Conservation (phyloP, 768 basidiomycete genomes). For the Tylopilus vinaceipallidus region DNA sequence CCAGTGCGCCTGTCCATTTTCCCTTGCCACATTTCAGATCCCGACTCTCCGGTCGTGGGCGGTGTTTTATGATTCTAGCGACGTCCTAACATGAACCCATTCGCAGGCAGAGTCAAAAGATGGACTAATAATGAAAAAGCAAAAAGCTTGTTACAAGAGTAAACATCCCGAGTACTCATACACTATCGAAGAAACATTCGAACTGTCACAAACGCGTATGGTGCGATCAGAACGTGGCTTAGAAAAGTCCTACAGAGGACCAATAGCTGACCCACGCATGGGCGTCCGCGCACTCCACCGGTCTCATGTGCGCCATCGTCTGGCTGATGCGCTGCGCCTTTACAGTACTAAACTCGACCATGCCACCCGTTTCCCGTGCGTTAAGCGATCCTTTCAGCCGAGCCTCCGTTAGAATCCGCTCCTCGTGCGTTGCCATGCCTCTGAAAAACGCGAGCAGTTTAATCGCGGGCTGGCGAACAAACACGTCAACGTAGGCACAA, state of each 20-base stretch:
- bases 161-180: neutral
- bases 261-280: conserved; percentile 22
- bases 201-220: no score
- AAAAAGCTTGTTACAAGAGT: neutral
- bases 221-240: neutral
- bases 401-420: neutral
- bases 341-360: conserved; percentile 5
- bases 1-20: no score
- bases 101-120: no score
- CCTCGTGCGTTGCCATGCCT: conserved; percentile 6
- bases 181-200: no score
- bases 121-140: no score
- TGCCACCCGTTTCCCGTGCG: conserved; percentile 3
- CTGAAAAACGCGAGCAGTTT: conserved; percentile 33
- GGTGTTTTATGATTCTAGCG: no score
- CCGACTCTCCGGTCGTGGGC: no score
- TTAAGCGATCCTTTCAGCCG: neutral
- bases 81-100: no score
- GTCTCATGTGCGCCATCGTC: conserved; percentile 12
- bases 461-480: conserved; percentile 29
- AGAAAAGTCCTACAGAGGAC: conserved; percentile 14
- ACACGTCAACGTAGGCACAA: neutral
- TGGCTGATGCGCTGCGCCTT: conserved; percentile 12
- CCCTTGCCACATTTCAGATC: no score
- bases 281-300: conserved; percentile 13